phyloP scores from a whole-genome alignment of 805 yeast species.

The Barnettozyma californica region DNA sequence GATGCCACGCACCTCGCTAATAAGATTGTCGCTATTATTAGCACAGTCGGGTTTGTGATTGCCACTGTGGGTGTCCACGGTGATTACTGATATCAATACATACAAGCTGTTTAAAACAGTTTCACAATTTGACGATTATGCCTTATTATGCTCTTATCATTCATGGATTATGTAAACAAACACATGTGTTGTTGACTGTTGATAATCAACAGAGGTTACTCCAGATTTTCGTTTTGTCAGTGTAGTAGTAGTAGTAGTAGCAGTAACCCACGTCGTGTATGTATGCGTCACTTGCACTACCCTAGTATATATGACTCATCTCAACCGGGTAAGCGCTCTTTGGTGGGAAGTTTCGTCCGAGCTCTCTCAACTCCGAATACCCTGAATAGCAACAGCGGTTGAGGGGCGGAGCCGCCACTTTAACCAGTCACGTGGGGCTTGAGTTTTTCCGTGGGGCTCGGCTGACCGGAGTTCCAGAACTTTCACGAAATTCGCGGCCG shows the following conservation, averaged over 20 bases:
- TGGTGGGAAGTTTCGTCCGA: too few relatives aligned
- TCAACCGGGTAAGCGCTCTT: not conserved
- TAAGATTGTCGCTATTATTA: conserved; percentile 35
- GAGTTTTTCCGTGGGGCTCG: not conserved
- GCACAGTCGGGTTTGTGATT: conserved; percentile 42
- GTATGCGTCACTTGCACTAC: too few relatives aligned
- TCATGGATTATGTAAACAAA: not conserved
- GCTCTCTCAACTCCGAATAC: too few relatives aligned
- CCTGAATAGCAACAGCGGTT: too few relatives aligned
- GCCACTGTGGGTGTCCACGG: conserved; percentile 55
- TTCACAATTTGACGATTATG: not conserved
- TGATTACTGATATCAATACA: conserved; percentile 29
- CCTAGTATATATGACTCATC: not conserved
- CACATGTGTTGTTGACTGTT: too few relatives aligned
- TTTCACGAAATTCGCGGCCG: not conserved
- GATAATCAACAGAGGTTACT: too few relatives aligned
- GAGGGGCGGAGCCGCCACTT: too few relatives aligned
- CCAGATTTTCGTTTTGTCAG: too few relatives aligned
- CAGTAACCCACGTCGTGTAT: too few relatives aligned
- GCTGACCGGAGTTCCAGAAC: conserved; percentile 32
- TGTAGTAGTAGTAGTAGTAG: too few relatives aligned
- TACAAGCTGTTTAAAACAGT: not conserved
- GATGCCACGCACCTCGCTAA: conserved; percentile 33
- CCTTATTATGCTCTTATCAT: not conserved
- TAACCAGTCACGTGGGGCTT: too few relatives aligned